A percentile compares a stretch with the other conserved stretches of the same genome.
Evolutionary conservation across 768 basidiomycete genomes (phyloP).

Genomic region (Lentinula sp.): DNA sequence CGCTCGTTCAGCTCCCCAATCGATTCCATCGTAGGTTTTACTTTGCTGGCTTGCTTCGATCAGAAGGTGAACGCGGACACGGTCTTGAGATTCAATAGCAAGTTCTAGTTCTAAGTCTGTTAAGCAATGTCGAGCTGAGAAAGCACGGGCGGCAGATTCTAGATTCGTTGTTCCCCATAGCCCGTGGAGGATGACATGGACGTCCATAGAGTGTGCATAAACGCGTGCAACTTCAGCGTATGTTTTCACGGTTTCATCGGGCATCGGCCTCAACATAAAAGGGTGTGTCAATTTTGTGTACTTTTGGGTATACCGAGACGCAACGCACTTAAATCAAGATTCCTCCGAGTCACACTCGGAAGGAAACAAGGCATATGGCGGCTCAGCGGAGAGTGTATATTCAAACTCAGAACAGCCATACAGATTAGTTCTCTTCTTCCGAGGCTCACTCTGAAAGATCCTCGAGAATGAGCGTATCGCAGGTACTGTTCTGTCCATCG

Average conservation of each 20-base stretch:
- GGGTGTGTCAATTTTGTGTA: no score
- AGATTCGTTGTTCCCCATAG: slow-evolving; percentile 23
- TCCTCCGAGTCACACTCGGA: no score
- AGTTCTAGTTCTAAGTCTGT: not conserved
- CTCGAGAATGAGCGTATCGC: not conserved
- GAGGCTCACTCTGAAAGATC: not conserved
- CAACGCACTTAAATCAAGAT: no score
- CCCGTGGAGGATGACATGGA: slow-evolving; percentile 17
- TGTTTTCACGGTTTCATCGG: not conserved
- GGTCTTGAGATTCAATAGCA: not conserved
- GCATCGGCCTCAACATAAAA: not conserved
- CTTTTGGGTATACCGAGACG: no score
- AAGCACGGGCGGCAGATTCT: slow-evolving; percentile 12
- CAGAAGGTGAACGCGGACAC: slow-evolving; percentile 18
- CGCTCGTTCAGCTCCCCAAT: slow-evolving; percentile 26
- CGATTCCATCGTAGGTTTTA: slow-evolving; percentile 27
- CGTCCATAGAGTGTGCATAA: not conserved
- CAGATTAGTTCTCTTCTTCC: no score
- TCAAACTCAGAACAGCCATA: no score
- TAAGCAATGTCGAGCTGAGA: slow-evolving; percentile 3
- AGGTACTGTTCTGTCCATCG: not conserved
- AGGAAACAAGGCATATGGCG: no score
- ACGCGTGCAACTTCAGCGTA: not conserved
- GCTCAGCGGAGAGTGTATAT: no score
- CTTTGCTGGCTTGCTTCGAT: slow-evolving; percentile 16